phyloP scores from a whole-genome alignment of 176 grass and related monocot species.

The Aegilops umbellulata region DNA sequence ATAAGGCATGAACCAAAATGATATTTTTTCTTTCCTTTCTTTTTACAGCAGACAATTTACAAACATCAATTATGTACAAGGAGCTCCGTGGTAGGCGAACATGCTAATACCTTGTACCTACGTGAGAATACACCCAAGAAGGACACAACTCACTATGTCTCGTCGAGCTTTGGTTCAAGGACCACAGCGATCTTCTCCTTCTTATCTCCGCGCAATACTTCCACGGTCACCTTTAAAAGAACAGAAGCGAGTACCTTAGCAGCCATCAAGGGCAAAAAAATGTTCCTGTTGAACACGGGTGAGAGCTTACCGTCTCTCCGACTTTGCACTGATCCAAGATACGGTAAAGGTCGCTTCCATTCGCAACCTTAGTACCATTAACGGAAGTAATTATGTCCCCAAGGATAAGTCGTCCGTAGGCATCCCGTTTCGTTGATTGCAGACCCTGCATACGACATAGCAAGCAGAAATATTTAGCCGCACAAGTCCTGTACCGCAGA shows the following conservation, averaged over 20 bases:
- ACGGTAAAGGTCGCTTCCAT: constrained; percentile 88
- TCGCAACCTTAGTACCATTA: constrained; percentile 87
- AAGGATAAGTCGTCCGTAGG: constrained; percentile 80
- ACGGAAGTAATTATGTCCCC: constrained; percentile 96
- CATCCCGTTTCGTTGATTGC: constrained; percentile 79
- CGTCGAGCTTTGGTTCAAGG: constrained; percentile 87
- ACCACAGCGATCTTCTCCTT: constrained; percentile 94
- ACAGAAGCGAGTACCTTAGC: not conserved
- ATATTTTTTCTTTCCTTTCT: not conserved
- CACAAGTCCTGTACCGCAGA: not conserved
- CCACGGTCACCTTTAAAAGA: constrained; percentile 66
- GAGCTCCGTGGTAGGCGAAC: constrained; percentile 17
- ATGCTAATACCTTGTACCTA: constrained; percentile 15
- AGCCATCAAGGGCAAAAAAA: not conserved
- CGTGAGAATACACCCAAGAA: not conserved
- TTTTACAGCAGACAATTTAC: constrained; percentile 16
- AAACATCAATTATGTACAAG: constrained; percentile 44
- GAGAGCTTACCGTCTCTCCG: constrained; percentile 74
- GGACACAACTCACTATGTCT: constrained; percentile 46
- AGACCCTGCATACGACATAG: constrained; percentile 59
- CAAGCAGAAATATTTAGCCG: not conserved
- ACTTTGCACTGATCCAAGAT: constrained; percentile 99
- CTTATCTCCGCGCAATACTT: constrained; percentile 89
- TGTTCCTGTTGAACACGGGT: not conserved
- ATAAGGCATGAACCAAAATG: not conserved